Evolutionary conservation across 179 eudicot species (phyloP).

Genomic region (Spergularia azorica): DNA sequence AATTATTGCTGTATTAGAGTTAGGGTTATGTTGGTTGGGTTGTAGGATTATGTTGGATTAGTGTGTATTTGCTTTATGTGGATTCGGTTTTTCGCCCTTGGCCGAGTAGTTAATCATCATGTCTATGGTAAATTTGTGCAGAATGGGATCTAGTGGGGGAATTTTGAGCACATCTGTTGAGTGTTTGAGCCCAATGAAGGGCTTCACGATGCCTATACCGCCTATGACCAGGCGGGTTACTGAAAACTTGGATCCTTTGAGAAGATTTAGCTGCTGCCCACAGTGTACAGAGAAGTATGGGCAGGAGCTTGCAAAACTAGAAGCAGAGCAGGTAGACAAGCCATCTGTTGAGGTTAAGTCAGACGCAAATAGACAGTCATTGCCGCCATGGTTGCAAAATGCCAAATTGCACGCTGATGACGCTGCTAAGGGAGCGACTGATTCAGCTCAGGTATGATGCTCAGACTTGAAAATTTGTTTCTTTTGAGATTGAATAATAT

Average conservation of each 20-base stretch:
- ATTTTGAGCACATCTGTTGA: conserved; percentile 55
- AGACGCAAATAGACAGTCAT: conserved; percentile 34
- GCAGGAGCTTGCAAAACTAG: conserved; percentile 54
- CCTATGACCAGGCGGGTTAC: conserved; percentile 39
- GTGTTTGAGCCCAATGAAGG: conserved; percentile 54
- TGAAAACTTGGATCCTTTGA: conserved; percentile 49
- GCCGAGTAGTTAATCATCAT: neutral
- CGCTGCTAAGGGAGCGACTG: conserved; percentile 25
- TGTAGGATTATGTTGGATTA: neutral
- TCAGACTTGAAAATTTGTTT: neutral
- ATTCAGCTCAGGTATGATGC: conserved; percentile 51
- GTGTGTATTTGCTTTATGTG: too few relatives aligned
- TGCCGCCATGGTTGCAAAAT: conserved; percentile 87
- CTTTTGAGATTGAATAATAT: neutral
- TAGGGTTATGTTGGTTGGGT: neutral
- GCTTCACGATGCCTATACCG: conserved; percentile 35
- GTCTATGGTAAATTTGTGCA: conserved; percentile 23
- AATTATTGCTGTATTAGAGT: neutral
- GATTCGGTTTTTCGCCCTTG: too few relatives aligned
- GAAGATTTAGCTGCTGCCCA: conserved; percentile 55
- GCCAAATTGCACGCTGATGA: conserved; percentile 47
- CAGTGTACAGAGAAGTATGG: conserved; percentile 66
- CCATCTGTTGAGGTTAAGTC: conserved; percentile 43
- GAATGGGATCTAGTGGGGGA: conserved; percentile 61
- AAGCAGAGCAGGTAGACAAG: conserved; percentile 46